These are phyloP conservation scores for Solanum stenotomum DNA, from an alignment of 257 asterid genomes.

Conservation along the genomic window DNA sequence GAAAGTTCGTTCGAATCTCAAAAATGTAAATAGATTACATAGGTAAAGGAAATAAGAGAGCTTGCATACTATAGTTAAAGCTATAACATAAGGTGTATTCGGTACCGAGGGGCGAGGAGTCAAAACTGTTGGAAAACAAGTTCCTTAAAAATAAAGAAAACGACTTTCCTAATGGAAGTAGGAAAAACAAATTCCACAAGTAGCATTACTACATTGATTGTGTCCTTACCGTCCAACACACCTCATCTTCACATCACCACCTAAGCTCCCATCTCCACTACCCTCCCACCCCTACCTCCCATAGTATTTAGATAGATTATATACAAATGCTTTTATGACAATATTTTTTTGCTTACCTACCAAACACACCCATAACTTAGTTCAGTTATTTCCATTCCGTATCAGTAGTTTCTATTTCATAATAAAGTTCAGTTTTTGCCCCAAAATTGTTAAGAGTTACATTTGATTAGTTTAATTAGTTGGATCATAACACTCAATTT, in stretches of 20 bases:
- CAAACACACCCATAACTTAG: background rate
- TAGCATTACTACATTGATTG: background rate
- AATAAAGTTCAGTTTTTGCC: background rate
- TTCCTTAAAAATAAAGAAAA: background rate
- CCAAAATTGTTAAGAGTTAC: background rate
- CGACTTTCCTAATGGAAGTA: background rate
- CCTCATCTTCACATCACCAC: background rate
- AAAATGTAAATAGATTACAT: background rate
- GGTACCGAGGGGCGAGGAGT: background rate
- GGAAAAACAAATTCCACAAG: background rate
- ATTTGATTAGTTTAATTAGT: background rate
- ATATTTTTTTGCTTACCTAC: background rate
- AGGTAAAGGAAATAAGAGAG: background rate
- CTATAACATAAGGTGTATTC: background rate
- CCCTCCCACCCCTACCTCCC: background rate
- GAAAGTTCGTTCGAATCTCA: background rate
- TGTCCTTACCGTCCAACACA: background rate
- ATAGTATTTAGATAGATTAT: background rate
- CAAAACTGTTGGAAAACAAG: background rate
- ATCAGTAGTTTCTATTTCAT: background rate
- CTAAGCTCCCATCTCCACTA: background rate
- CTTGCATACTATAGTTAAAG: background rate
- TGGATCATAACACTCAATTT: background rate
- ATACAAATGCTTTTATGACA: background rate
- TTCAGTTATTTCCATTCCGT: background rate